Evolutionary conservation across 164 flowering plant genomes (phyloP), one percentile per base, ranked within the genome.

Genomic region (Nymphaea colorata): DNA sequence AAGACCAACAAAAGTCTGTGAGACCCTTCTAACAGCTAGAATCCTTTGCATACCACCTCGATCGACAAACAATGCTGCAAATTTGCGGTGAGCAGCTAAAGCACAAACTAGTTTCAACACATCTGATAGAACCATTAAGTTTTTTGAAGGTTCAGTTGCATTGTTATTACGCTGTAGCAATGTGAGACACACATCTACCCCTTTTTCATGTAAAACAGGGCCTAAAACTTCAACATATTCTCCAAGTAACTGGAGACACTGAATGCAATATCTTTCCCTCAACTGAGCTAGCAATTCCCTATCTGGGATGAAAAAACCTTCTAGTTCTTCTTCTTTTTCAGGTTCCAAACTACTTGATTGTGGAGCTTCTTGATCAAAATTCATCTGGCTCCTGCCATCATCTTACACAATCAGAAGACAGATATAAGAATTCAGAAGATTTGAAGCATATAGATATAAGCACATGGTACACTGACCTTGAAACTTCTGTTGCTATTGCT

Each of bases 201-300:
- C 99, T 76, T 89, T 95, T 72, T 95, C 98, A 75, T 87, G 97
- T 68, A 95, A 76, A 66, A 95, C 97, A 71, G 99, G 98, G 17
- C 97, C 99, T 66, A 94, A 86, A 78, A 89, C 98, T 77, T 91
- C 96, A 70, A 94, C 90, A 80, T 95, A 95, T 75, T 90, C 96
- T 43, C 99, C 99, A 17, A 95, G 79, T 25, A 74, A 74, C 75
- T 82, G 91, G 77, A 95, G 96, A 76, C 98, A 92, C 74, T 87
- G 96, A 63, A 95, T 90, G 79, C 92, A 90, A 59, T 82, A 86
- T 70, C 84, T 91, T 72, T 92, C 99, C 76, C 91, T 84, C 68
- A 83, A 64, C 72, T 83, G 83, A 57, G 86, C 85, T 65, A 95
- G 87, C 63, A 89, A 76, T 17, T 82, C 82, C 61, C 66, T 59